Base-by-base conservation (phyloP, 75 land plant genomes). In the Larix kaempferi region DNA sequence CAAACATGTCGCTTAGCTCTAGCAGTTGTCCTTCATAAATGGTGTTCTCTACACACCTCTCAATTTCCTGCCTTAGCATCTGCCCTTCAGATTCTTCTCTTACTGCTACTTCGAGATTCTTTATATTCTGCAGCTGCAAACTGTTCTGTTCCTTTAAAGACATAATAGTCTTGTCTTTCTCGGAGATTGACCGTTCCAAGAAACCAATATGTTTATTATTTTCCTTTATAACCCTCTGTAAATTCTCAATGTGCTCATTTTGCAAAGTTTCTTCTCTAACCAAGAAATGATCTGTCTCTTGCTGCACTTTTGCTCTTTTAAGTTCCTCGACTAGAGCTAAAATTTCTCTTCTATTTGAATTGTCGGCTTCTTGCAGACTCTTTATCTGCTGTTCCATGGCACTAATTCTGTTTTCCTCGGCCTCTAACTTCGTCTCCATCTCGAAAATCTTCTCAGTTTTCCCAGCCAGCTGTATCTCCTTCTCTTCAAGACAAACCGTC, bases 11-110 rank as follows among this genome's bases (percentile, higher is more conserved):
- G 21, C 41, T 33, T 41, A 69, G n/a, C 22, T 69, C 72, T 39
- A n/a, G 22, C 23, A 69, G 72, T n/a, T 69, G 49, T 41, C 23
- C 72, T n/a, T 39, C 54, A 41, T 69, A 69, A 19, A 69, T 69
- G 49, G 23, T 69, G n/a, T 69, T 44, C 11, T 44, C 37, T 41
- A 69, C 52, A 69, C 7, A 41, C 44, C 49, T 19, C 35, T 69
- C 72, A 69, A 69, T 37, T 69, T 69, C 52, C 10, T 41, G n/a
- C 72, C 49, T 69, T 21, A 69, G 72, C 52, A 69, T 41, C 72
- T 41, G 72, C 41, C 12, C 52, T 69, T 69, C 72, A 41, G 13
- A 69, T 69, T 69, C 72, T 69, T 69, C 72, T 69, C 41, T 69
- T 10, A 7, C 25, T 33, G 19, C 41, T 49, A 49, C 54, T 49